A percentile compares a stretch with the other conserved stretches of the same genome.
Conservation (phyloP, 2,329 filamentous ascomycete species). For the Calonectria montana region DNA sequence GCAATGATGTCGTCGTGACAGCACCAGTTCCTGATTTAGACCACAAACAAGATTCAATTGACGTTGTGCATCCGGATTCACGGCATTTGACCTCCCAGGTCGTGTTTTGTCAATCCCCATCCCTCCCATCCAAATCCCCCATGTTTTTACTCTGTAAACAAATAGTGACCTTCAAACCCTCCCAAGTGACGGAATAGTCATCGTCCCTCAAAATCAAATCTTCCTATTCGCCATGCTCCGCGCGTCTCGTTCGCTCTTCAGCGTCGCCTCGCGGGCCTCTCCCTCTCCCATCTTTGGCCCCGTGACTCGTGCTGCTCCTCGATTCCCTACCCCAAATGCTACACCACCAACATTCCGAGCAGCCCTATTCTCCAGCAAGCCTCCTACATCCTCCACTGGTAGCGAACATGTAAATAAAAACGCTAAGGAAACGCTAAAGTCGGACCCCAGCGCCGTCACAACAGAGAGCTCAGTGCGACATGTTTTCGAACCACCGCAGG, state of each 20-base stretch:
- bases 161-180: neutral
- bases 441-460: constrained; percentile 71
- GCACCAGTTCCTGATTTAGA: constrained; percentile 3
- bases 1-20: constrained; percentile 41
- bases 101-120: neutral
- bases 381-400: constrained; percentile 54
- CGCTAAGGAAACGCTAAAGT: constrained; percentile 65
- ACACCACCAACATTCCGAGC: constrained; percentile 28
- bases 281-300: constrained; percentile 12
- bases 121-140: neutral
- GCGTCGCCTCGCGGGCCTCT: constrained; percentile 32
- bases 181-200: neutral
- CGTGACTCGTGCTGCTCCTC: constrained; percentile 11
- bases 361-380: constrained; percentile 40
- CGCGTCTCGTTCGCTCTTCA: constrained; percentile 40
- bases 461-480: constrained; percentile 66
- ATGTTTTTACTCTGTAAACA: neutral
- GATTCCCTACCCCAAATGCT: constrained; percentile 23
- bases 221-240: constrained; percentile 44
- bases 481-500: constrained; percentile 53
- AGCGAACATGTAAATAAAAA: constrained; percentile 66
- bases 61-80: constrained; percentile 8
- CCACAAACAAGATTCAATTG: constrained; percentile 10
- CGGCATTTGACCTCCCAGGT: neutral
- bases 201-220: neutral